Evolutionary conservation across 257 asterid species (phyloP).

Genomic region (Prunella vulgaris): DNA sequence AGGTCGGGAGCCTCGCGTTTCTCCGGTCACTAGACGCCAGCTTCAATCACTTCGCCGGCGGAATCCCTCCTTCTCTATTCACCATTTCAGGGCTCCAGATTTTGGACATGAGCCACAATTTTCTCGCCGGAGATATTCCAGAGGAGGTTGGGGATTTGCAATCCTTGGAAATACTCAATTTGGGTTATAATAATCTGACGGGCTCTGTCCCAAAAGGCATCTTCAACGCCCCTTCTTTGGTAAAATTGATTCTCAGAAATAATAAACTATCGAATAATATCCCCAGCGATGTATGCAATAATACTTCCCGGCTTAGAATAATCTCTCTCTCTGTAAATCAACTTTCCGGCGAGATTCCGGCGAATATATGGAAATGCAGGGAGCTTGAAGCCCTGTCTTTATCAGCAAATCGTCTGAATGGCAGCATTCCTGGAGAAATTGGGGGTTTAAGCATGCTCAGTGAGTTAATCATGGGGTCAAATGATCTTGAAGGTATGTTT

Average conservation of each 20-base stretch:
- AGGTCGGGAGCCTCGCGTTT: slow-evolving; percentile 10
- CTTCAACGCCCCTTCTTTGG: not conserved
- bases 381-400: not conserved
- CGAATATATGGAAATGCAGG: not conserved
- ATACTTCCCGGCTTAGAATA: not conserved
- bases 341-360: not conserved
- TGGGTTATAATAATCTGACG: not conserved
- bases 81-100: not conserved
- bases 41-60: not conserved
- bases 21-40: not conserved
- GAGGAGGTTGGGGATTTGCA: not conserved
- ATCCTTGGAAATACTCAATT: not conserved
- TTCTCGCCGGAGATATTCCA: slow-evolving; percentile 12
- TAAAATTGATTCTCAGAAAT: not conserved
- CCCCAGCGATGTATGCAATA: not conserved
- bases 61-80: not conserved
- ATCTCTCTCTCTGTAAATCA: not conserved
- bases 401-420: not conserved
- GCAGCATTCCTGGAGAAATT: not conserved
- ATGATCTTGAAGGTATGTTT: not conserved
- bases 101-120: not conserved
- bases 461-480: not conserved
- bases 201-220: not conserved
- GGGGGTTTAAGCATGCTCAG: not conserved
- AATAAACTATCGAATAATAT: not conserved